Evolutionary conservation across 176 grass and related monocot genomes (phyloP).

Genomic region (Bonia amplexicaulis): DNA sequence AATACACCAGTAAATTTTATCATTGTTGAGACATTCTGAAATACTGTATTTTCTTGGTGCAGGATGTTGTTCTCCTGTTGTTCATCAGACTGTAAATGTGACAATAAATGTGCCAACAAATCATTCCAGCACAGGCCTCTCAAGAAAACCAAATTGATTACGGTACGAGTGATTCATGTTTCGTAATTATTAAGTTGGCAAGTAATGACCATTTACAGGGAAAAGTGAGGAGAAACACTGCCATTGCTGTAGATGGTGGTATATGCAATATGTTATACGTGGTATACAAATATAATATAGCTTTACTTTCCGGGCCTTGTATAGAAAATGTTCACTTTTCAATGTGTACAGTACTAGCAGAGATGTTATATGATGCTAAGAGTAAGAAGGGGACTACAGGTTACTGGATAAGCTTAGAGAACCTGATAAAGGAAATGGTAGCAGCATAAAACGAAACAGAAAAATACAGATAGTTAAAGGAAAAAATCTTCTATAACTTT

Average conservation of each 20-base stretch:
- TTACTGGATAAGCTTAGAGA: background rate
- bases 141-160: conserved; percentile 76
- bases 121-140: conserved; percentile 80
- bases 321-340: background rate
- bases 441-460: background rate
- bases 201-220: background rate
- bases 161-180: conserved; percentile 34
- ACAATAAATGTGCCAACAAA: conserved; percentile 63
- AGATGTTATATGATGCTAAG: background rate
- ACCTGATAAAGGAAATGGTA: background rate
- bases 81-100: conserved; percentile 82
- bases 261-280: background rate
- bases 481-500: background rate
- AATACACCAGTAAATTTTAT: background rate
- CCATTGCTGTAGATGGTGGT: background rate
- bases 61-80: conserved; percentile 98
- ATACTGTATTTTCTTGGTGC: conserved; percentile 34
- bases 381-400: background rate
- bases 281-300: background rate
- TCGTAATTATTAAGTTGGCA: background rate
- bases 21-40: conserved; percentile 4
- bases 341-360: background rate
- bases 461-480: background rate
- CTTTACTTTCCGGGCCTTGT: background rate
- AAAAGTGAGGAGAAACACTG: background rate